phyloP scores from a whole-genome alignment of 805 yeast genomes.

The Lipomyces mesembrius region DNA sequence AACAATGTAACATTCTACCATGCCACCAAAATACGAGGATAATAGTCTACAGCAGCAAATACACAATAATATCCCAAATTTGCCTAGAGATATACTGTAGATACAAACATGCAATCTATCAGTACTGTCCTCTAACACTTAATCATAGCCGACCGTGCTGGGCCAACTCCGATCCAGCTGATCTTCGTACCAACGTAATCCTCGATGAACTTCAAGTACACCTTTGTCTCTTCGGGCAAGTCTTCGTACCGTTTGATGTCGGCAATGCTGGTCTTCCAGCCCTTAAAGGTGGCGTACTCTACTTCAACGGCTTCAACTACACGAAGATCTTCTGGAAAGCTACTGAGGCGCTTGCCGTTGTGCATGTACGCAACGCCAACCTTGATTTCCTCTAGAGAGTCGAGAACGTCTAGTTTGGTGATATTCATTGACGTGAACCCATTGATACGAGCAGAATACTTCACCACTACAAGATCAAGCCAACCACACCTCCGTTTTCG shows the following conservation, averaged over 20 bases:
- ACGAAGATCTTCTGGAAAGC: constrained; percentile 92
- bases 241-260: constrained; percentile 69
- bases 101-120: background rate
- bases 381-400: constrained; percentile 83
- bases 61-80: background rate
- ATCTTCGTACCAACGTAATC: constrained; percentile 81
- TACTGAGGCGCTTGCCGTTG: constrained; percentile 72
- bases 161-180: constrained; percentile 98
- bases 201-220: constrained; percentile 83
- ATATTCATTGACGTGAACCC: constrained; percentile 94
- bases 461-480: constrained; percentile 94
- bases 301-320: constrained; percentile 88
- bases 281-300: constrained; percentile 87
- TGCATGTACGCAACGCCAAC: constrained; percentile 83
- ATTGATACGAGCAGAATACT: constrained; percentile 87
- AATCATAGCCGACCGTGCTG: constrained; percentile 54
- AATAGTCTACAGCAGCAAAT: background rate
- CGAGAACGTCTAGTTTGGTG: constrained; percentile 94
- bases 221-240: constrained; percentile 85
- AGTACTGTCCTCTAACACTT: constrained; percentile 1
- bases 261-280: constrained; percentile 90
- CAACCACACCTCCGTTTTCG: constrained; percentile 99
- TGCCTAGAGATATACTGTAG: background rate
- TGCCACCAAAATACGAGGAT: background rate
- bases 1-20: background rate